Base-by-base conservation (phyloP, 2,329 filamentous ascomycete genomes). In the Cladorrhinum sp. region DNA sequence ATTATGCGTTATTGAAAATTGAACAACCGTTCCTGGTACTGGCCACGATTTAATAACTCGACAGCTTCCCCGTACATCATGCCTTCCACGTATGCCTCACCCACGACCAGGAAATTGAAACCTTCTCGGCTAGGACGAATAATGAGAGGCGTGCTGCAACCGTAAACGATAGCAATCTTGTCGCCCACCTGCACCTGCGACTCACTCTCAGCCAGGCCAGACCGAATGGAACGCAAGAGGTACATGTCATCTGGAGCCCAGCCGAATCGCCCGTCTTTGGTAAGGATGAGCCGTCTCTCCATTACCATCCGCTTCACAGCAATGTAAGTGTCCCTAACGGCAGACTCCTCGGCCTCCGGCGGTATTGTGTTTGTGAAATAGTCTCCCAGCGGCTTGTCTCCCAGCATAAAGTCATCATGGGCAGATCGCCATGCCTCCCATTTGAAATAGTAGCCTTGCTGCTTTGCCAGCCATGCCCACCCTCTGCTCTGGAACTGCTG, bases 261-360 rank as follows among this genome's bases (percentile, higher is more conserved):
- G 12, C 58, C 58, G 18, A 61, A 36, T 20, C 53, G 48, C 12
- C 58, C 58, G 13, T 48, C 49, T n/a, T 51, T 36, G 2, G 58
- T 61, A 22, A 61, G 45, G 53, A 61, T 61, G 48, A 61, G 57
- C 13, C 58, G 58, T 16, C 58, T 45, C 16, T 61, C n/a, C 48
- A 51, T 24, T 16, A 32, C 23, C 1, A 45, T 25, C 22, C 53
- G 24, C 12, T 56, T 16, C 12, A 24, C 50, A 29, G 18, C 29
- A 3, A 32, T 32, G 27, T 32, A 32, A 6, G 27, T 12, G 27
- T 32, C 27, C 6, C 6, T 12, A 32, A 32, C 6, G 6, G 27
- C 12, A 12, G 27, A 32, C 27, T 32, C 27, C 6, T 32, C 27
- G 6, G 27, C 27, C 27, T 32, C 27, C 12, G 27, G 27, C 6